These are phyloP conservation scores for Rhodotorula sp. DNA, from an alignment of 1,284 basidiomycete genomes.

Conservation along the genomic window DNA sequence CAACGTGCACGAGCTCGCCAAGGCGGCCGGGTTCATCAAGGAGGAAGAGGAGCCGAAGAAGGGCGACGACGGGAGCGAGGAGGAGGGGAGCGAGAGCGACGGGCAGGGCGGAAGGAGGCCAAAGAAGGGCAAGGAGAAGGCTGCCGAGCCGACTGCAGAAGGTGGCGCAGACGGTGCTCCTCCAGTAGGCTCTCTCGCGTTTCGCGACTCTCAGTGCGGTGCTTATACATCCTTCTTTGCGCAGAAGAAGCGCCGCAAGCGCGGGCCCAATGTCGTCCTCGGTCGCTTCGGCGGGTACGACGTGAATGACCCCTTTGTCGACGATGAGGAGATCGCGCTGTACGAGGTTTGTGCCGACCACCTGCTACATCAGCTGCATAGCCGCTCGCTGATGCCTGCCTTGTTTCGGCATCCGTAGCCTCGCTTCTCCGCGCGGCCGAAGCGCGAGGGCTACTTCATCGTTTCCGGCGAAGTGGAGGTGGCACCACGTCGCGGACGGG, in stretches of 20 bases:
- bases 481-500: conserved; percentile 37
- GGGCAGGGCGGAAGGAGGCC: conserved; percentile 55
- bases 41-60: conserved; percentile 10
- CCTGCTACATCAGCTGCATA: background rate
- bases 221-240: background rate
- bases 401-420: conserved; percentile 14
- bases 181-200: conserved; percentile 21
- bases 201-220: too few species aligned
- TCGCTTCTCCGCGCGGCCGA: conserved; percentile 23
- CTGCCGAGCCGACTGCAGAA: conserved; percentile 45
- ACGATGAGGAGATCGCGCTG: conserved; percentile 88
- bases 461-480: conserved; percentile 79
- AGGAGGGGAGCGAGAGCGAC: conserved; percentile 53
- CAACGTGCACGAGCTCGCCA: conserved; percentile 61
- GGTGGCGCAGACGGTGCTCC: conserved; percentile 18
- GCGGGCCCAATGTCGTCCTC: conserved; percentile 37
- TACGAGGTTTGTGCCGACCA: conserved; percentile 67
- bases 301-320: conserved; percentile 88
- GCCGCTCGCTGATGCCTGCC: background rate
- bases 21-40: conserved; percentile 58
- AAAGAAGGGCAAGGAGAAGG: conserved; percentile 48
- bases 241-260: conserved; percentile 62
- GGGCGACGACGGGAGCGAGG: conserved; percentile 57
- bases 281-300: conserved; percentile 66
- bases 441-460: conserved; percentile 38